phyloP scores from a whole-genome alignment of 2,329 filamentous ascomycete genomes.

The Aspergillus sojae region DNA sequence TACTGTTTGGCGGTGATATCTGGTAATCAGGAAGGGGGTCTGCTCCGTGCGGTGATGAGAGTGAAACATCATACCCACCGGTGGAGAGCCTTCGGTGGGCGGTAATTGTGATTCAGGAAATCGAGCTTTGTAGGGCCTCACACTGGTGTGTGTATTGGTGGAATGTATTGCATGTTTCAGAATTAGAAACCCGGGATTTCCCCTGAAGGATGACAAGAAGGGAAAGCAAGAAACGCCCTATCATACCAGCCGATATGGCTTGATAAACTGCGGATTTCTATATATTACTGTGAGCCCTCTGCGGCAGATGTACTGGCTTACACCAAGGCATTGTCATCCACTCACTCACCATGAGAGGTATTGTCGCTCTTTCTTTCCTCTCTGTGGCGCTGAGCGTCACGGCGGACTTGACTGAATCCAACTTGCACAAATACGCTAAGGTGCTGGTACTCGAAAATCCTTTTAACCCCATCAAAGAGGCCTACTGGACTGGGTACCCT shows the following conservation, averaged over 20 bases:
- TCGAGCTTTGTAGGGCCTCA: neutral
- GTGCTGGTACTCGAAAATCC: conserved; percentile 51
- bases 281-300: neutral
- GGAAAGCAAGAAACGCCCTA: neutral
- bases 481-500: conserved; percentile 64
- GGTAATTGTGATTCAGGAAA: neutral
- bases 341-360: conserved; percentile 23
- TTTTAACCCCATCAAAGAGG: conserved; percentile 61
- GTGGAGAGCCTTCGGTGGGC: neutral
- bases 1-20: neutral
- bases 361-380: conserved; percentile 28
- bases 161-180: neutral
- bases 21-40: too few relatives aligned
- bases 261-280: neutral
- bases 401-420: conserved; percentile 24
- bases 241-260: neutral
- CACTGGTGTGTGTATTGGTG: neutral
- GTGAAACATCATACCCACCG: neutral
- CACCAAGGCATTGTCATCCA: neutral
- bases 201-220: neutral
- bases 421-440: conserved; percentile 45
- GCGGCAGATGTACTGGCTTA: neutral
- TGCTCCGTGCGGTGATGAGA: neutral
- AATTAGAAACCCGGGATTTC: neutral
- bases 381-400: conserved; percentile 27